These are phyloP conservation scores for Rosa rugosa DNA, from an alignment of 306 rosid species.

Conservation along the genomic window DNA sequence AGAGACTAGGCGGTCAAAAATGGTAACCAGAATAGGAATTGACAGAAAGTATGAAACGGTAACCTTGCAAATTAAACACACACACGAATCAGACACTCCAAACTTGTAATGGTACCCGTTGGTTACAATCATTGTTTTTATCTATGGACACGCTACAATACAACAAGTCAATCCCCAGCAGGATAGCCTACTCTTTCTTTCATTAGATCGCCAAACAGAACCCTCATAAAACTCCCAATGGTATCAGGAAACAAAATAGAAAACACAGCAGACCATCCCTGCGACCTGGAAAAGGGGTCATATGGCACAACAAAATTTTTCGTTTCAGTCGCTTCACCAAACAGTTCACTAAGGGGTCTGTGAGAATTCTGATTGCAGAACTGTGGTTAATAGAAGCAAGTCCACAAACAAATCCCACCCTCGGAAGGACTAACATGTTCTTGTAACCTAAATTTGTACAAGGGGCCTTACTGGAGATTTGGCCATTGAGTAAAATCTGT, in stretches of 20 bases:
- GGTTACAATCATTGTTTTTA: neutral
- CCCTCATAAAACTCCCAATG: constrained; percentile 4
- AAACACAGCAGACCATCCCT: constrained; percentile 6
- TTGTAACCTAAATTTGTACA: constrained; percentile 6
- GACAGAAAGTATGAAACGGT: neutral
- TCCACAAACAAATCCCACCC: constrained; percentile 19
- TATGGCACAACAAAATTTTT: constrained; percentile 25
- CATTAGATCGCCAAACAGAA: constrained; percentile 5
- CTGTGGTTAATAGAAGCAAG: constrained; percentile 22
- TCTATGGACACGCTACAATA: neutral
- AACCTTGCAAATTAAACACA: neutral
- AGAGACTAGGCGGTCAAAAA: neutral
- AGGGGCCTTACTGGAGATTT: neutral
- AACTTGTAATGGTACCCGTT: neutral
- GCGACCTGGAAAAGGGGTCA: constrained; percentile 21
- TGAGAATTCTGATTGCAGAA: constrained; percentile 26
- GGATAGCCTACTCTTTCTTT: constrained; percentile 5
- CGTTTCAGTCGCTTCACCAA: constrained; percentile 9
- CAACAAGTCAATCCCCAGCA: neutral
- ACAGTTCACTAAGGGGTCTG: constrained; percentile 2
- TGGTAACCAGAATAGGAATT: neutral
- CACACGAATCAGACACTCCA: neutral
- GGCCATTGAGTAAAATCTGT: constrained; percentile 8
- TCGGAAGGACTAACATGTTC: neutral
- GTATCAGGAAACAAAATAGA: constrained; percentile 10